Base-by-base conservation (phyloP, 2,329 filamentous ascomycete genomes). In the Ophiobolus disseminans region DNA sequence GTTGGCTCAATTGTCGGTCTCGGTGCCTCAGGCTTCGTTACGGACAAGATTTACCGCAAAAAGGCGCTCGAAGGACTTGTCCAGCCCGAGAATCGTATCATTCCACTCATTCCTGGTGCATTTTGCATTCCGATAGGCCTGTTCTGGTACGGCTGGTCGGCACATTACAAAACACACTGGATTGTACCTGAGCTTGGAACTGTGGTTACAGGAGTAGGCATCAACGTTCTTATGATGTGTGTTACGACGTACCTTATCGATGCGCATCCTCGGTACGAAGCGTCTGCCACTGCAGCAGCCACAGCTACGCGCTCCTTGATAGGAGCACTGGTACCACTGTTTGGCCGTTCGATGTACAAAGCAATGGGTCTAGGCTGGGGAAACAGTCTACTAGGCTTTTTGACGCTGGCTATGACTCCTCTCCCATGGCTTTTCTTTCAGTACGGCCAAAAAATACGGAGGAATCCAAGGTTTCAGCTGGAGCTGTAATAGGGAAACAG, bases 161-260 rank as follows among this genome's bases (percentile, higher is more conserved):
- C 77, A 0, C 65, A 83, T 30, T 76, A 77, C 21, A 52, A 74
- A 10, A 73, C 79, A 1, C 80, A 81, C 45, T 84, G 79, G 78
- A 77, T 83, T 16, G 77, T 75, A 3, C 80, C 81, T 5, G 74
- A 59, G 22, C 16, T 60, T 13, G 60, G 58, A 3, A 56, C 53
- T 3, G 26, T 26, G 3, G 19, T 58, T 21, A 28, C 56, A 8
- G 57, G 58, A 13, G 36, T 47, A 19, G 41, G 53, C 5, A 37
- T 57, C 6, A 53, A 50, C 19, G 43, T 40, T 1, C 22, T 56
- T 4, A 49, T 58, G 28, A 51, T 57, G 38, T 46, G 43, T 22
- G 41, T 45, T 1, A 76, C 80, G 39, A 82, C 82, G 5, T 89
- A 89, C 55, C 75, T 88, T 4, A 80, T 88, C 39, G 85, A 89